phyloP scores from a whole-genome alignment of 2,329 filamentous ascomycete species.

The Diaporthe sp. region DNA sequence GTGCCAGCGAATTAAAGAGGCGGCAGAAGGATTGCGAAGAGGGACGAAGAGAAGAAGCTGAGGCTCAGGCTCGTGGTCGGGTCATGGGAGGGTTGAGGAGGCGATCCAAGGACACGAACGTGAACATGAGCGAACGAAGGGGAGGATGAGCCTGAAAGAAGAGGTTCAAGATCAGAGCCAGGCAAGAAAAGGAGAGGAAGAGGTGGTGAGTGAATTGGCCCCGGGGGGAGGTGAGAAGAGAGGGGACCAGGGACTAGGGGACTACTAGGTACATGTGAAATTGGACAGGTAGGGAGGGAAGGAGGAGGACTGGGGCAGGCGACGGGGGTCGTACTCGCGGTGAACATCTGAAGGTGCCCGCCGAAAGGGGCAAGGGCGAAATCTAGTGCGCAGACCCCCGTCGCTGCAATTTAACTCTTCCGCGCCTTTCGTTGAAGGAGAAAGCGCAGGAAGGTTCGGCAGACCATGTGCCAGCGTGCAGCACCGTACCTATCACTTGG shows the following conservation, averaged over 20 bases:
- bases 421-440: conserved; percentile 24
- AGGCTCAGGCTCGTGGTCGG: conserved; percentile 37
- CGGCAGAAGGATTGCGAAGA: conserved; percentile 33
- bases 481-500: not conserved
- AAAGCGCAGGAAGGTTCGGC: conserved; percentile 8
- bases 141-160: conserved; percentile 44
- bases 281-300: conserved; percentile 41
- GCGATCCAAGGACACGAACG: conserved; percentile 46
- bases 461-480: conserved; percentile 22
- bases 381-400: conserved; percentile 35
- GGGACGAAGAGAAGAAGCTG: conserved; percentile 41
- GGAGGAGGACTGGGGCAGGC: conserved; percentile 42
- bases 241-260: conserved; percentile 47
- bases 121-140: conserved; percentile 44
- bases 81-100: conserved; percentile 42
- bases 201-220: conserved; percentile 52
- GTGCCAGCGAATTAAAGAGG: conserved; percentile 38
- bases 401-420: conserved; percentile 32
- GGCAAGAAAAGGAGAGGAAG: conserved; percentile 45
- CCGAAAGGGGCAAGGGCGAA: conserved; percentile 40
- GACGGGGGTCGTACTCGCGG: conserved; percentile 32
- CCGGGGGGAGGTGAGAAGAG: conserved; percentile 49
- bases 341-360: conserved; percentile 31
- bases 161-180: conserved; percentile 46
- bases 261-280: conserved; percentile 47